Base-by-base conservation (phyloP, 768 basidiomycete species). In the button mushroom (Agaricus bisporus) region DNA sequence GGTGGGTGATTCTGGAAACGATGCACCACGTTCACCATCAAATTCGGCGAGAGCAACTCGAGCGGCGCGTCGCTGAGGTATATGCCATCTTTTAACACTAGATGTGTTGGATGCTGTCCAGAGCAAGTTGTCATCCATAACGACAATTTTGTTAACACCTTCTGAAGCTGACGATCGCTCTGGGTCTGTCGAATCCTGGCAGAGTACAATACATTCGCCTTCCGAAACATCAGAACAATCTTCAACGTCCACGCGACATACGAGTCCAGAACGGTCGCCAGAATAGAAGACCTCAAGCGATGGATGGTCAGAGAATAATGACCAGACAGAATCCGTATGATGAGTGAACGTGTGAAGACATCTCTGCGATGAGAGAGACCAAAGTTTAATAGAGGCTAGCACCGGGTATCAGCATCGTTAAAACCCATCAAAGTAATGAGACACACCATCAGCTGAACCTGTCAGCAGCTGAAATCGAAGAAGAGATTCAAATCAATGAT, bases 321-420 rank as follows among this genome's bases (percentile, higher is more conserved):
- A 86, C 95, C 97, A 98, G 43, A 98, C 93, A 12, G 88, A 89
- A 56, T 95, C 92, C 12, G 89, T 84, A 65, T 98, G 95, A 63
- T 98, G 87, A 0, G 91, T 90, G 72, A 98, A 99, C 1, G 95
- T 98, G 63, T 99, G 94, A 14, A 99, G 71, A 63, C 93, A 95
- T 10, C 89, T 80, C 64, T 98, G 94, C 0, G 91, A 82, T 1
- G 79, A 70, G 15, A 98, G 75, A 1, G 95, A 98, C 97, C 97
- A 99, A 26, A 98, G 79, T 65, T 95, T 98, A 67, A 92, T 81
- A 3, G 91, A 92, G 9, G 91, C 78, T 54, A 17, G 11, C 10
- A 48, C 76, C 48, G 4, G 44, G 11, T 18, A 20, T 39, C 26
- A 52, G 49, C 32, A 57, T 50, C 26, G 52, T 41, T 32, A 6